Evolutionary conservation across 176 grass and related monocot species (phyloP), one percentile per base, ranked within the genome.

Genomic region (Raddia guianensis): DNA sequence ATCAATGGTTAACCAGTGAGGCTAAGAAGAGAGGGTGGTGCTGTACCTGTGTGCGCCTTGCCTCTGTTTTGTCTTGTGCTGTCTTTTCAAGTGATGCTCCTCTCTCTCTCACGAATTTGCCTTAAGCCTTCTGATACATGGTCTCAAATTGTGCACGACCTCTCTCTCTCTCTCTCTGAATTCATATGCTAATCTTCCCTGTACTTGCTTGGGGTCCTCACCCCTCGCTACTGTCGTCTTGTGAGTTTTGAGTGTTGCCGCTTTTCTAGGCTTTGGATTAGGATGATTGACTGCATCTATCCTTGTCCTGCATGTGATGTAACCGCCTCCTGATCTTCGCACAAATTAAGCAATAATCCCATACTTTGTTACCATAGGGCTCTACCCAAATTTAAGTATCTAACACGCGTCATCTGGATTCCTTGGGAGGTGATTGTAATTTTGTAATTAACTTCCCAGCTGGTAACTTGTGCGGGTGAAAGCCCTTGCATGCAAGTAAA

Each of bases 51-150:
- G 27, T 27, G 27, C 27, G 27, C 76, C 85, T 80, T 80, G 78
- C 87, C 81, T 85, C 81, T 81, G 76, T 85, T 81, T 85, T 89
- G 87, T 89, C 82, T 70, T 76, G 87, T 81, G 82, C 82, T 77
- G 87, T 89, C 87, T 86, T 86, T 86, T 82, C 83, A 52, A 13
- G 6, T 4, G 21, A 35, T 49, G 45, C 69, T 68, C 12, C 46
- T 47, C 55, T 63, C 75, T 27, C 12, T 8, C 72, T 66, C 75
- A 20, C 82, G 37, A 40, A 89, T 85, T 89, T 85, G 72, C 65
- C 52, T 69, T 69, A 50, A 18, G 27, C 27, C 64, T 56, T 61
- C 37, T 73, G 70, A 75, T 56, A 37, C 67, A 70, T 59, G n/a
- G 47, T 7, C 43, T 46, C 40, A 27, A 32, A 66, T 47, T 49